Evolutionary conservation across 805 yeast species (phyloP), one percentile per base, ranked within the genome.

Genomic region (Priceomyces haplophilus): DNA sequence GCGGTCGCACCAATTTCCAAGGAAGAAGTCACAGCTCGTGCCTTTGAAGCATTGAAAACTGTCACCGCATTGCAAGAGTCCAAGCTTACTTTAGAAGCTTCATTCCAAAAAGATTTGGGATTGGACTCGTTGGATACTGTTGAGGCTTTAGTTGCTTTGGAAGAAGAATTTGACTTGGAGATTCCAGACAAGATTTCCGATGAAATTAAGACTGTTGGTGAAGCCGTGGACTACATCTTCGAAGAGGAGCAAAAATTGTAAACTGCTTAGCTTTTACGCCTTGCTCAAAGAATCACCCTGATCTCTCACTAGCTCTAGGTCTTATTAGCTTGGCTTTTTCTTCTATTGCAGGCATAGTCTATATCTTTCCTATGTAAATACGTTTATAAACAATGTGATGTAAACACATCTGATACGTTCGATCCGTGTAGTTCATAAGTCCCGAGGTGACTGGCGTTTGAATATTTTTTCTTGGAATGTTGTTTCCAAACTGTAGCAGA

Each of bases 81-180:
- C 39, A 67, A 62, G 46, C 59, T 70, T 41, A 43, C 70, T 29
- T 62, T 65, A 53, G 73, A 67, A 23, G 72, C 86, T 7, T 72
- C 80, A 38, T 80, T 83, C 64, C 73, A 76, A 48, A 79, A 76
- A 52, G 95, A 87, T 58, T 77, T 87, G 53, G 91, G 90, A n/a
- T 78, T 87, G 61, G 99, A 91, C 67, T 87, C 96, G 7, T 77
- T 91, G 53, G 99, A 91, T 61, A 85, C 93, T 49, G 96, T 91
- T 49, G 99, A 91, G 73, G 90, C 93, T 43, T 78, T 93, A 56
- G 96, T 93, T 66, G 96, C 96, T 44, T 83, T 91, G 59, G 99
- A 91, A 75, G 97, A 90, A 75, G 76, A 83, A 62, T 81, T 81
- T 54, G 88, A 87, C 57, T 78, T 88, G 60, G 86, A 84, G 63